Evolutionary conservation across 202 grass and related monocot species (phyloP).

Genomic region (Digitaria exilis): DNA sequence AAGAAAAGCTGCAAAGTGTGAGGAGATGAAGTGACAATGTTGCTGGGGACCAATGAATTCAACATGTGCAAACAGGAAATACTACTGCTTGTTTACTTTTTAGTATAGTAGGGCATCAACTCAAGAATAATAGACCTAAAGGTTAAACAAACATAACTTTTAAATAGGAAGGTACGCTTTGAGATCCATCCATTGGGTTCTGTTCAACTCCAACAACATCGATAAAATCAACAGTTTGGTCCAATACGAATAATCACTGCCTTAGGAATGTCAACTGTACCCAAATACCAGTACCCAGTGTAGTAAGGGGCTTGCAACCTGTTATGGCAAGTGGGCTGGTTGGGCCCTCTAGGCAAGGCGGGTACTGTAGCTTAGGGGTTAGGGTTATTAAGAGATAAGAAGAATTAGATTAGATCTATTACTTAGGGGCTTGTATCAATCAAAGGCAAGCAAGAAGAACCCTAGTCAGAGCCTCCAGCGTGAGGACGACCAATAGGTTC

Average conservation of each 20-base stretch:
- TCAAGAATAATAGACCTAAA: background rate
- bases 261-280: background rate
- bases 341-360: too few relatives aligned
- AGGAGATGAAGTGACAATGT: background rate
- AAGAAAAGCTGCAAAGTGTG: conserved; percentile 23
- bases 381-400: too few relatives aligned
- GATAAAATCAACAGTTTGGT: background rate
- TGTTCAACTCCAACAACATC: background rate
- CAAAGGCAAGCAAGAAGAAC: too few relatives aligned
- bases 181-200: background rate
- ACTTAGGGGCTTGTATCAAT: too few relatives aligned
- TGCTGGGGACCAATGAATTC: background rate
- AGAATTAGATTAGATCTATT: too few relatives aligned
- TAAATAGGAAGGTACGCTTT: background rate
- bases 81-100: background rate
- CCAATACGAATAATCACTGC: background rate
- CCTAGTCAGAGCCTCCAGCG: too few relatives aligned
- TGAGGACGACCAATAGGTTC: too few relatives aligned
- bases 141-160: background rate
- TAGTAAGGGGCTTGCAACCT: too few relatives aligned
- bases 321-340: too few relatives aligned
- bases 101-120: too few relatives aligned
- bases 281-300: too few relatives aligned
- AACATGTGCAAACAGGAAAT: background rate
- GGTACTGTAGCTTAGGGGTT: too few relatives aligned